Base-by-base conservation (phyloP, 139 green algal species). In the Pleodorina starrii region DNA sequence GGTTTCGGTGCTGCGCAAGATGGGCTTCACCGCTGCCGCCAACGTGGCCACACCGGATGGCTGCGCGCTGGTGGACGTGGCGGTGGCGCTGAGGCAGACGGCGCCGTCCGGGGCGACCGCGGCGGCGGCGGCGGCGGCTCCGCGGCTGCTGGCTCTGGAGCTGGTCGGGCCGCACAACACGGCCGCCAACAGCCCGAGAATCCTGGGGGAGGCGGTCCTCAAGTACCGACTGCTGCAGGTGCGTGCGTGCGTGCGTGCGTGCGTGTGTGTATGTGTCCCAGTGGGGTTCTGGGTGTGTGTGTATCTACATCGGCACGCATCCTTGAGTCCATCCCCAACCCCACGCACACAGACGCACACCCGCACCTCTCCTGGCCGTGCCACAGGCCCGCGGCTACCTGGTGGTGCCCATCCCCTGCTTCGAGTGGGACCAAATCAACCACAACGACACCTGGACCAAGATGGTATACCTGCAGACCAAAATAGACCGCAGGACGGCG, bases 201-300 rank as follows among this genome's bases (percentile, higher is more conserved):
- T 93, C n/a, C 72, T 93, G 44, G 93, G 93, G 23, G 87, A 91
- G n/a, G 93, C 91, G 10, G 91, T 90, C 11, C 46, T 95, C 74
- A 94, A 95, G 90, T 95, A 92, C 87, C 74, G 93, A 16, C 75
- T 95, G 88, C 88, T 95, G 78, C 89, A 89, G 38, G 89, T 89
- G 21, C 29, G 91, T 21, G 79, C n/a, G n/a, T n/a, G n/a, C n/a
- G n/a, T n/a, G n/a, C n/a, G n/a, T n/a, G n/a, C n/a, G n/a, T n/a
- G n/a, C n/a, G n/a, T n/a, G n/a, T n/a, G n/a, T n/a, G n/a, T n/a
- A n/a, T n/a, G n/a, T n/a, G n/a, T n/a, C n/a, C n/a, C n/a, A n/a
- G n/a, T n/a, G n/a, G n/a, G n/a, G n/a, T n/a, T n/a, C n/a, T n/a
- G n/a, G n/a, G n/a, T n/a, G n/a, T n/a, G n/a, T n/a, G n/a, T n/a